These are phyloP conservation scores for Puccinia novopanici DNA, from an alignment of 1,284 basidiomycete species.

Conservation along the genomic window DNA sequence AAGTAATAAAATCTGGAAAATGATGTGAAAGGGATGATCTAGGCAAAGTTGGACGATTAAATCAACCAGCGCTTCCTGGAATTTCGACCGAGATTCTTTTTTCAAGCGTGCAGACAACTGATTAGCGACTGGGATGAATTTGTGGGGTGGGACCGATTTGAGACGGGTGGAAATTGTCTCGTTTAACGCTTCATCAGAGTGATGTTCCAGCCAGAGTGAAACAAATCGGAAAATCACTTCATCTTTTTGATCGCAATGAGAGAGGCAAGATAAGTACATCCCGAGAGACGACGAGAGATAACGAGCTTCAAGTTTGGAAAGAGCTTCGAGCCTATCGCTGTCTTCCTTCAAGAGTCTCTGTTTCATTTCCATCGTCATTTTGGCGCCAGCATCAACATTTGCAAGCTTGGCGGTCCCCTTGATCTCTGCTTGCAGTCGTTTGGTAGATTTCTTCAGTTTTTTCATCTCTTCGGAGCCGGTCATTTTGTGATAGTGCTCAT, in stretches of 20 bases:
- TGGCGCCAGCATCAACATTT: slow-evolving; percentile 40
- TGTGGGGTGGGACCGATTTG: slow-evolving; percentile 74
- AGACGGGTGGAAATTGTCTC: slow-evolving; percentile 65
- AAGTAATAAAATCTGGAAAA: slow-evolving; percentile 82
- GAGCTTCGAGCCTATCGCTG: slow-evolving; percentile 64
- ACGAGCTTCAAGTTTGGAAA: slow-evolving; percentile 27
- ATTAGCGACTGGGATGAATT: slow-evolving; percentile 85
- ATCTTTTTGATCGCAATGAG: slow-evolving; percentile 72
- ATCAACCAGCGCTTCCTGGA: slow-evolving; percentile 69
- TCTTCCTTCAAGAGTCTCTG: slow-evolving; percentile 67
- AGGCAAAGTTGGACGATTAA: slow-evolving; percentile 75
- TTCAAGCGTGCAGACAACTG: slow-evolving; percentile 86
- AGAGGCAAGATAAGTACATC: slow-evolving; percentile 79
- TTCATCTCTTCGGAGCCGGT: slow-evolving; percentile 72
- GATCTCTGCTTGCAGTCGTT: slow-evolving; percentile 71
- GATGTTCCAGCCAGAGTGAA: slow-evolving; percentile 88
- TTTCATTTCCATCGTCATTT: slow-evolving; percentile 65
- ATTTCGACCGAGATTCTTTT: slow-evolving; percentile 56
- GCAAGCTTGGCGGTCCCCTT: slow-evolving; percentile 45
- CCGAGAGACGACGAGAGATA: slow-evolving; percentile 75
- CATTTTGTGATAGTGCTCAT: slow-evolving; percentile 76
- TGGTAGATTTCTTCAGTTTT: slow-evolving; percentile 72
- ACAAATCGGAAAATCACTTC: slow-evolving; percentile 75
- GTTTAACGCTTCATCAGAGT: slow-evolving; percentile 67
- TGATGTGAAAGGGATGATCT: slow-evolving; percentile 90